phyloP scores from a whole-genome alignment of 305 asterid species.

The Fraxinus latifolia region DNA sequence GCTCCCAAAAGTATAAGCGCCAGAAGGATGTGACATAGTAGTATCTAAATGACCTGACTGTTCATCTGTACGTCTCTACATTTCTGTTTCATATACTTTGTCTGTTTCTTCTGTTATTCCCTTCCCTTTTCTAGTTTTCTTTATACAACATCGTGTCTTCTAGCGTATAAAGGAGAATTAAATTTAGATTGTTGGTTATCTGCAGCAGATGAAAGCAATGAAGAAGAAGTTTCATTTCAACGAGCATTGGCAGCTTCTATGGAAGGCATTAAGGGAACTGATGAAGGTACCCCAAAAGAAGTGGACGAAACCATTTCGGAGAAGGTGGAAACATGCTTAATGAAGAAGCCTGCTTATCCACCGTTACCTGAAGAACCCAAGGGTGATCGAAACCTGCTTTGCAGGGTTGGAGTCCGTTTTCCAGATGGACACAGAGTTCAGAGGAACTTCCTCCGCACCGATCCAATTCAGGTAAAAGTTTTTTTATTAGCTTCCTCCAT shows the following conservation, averaged over 20 bases:
- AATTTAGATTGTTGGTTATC: conserved; percentile 26
- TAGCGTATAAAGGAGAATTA: conserved; percentile 12
- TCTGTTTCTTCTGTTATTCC: conserved; percentile 11
- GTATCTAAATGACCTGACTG: not conserved
- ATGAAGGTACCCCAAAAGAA: conserved; percentile 36
- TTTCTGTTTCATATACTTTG: conserved; percentile 4
- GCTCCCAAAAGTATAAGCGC: not conserved
- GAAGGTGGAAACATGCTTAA: conserved; percentile 27
- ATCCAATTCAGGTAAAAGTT: conserved; percentile 68
- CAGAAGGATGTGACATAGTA: not conserved
- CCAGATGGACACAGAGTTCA: conserved; percentile 95
- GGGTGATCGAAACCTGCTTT: conserved; percentile 62
- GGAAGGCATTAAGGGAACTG: conserved; percentile 51
- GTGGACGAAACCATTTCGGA: conserved; percentile 34
- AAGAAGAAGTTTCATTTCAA: conserved; percentile 70
- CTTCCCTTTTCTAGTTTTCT: conserved; percentile 18
- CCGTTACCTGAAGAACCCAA: conserved; percentile 91
- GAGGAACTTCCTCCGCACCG: conserved; percentile 77
- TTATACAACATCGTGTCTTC: not conserved
- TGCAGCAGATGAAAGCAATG: conserved; percentile 53
- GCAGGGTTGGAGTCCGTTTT: conserved; percentile 86
- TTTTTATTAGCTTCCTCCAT: not conserved
- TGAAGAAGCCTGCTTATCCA: conserved; percentile 57
- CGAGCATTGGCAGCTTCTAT: conserved; percentile 78
- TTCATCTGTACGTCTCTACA: conserved; percentile 5